Percentiles rank a stretch among this genome's conserved stretches.
Conservation (phyloP, 306 rosid genomes). For the Prosopis cineraria region DNA sequence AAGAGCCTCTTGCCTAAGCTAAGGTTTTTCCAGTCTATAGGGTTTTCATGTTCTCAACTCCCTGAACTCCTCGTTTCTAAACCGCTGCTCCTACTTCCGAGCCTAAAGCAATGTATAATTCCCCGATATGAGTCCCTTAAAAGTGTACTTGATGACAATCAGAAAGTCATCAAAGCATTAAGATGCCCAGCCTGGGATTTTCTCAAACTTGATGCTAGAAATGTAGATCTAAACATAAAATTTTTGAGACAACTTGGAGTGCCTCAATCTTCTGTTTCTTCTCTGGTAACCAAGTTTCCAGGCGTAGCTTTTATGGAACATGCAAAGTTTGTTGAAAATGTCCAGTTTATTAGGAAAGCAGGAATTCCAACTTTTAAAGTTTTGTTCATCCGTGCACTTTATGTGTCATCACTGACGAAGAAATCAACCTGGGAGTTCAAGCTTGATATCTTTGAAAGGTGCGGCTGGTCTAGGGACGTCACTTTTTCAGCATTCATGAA, state of each 20-base stretch:
- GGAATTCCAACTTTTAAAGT: conserved; percentile 16
- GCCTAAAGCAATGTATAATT: conserved; percentile 16
- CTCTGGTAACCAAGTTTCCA: background rate
- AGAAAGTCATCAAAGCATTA: too few relatives aligned
- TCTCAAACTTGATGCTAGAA: background rate
- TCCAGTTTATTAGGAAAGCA: conserved; percentile 7
- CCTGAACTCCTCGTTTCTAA: background rate
- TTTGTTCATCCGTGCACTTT: conserved; percentile 13
- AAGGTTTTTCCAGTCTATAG: background rate
- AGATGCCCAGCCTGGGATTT: too few relatives aligned
- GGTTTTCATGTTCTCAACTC: background rate
- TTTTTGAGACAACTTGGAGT: background rate
- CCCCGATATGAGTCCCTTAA: conserved; percentile 33
- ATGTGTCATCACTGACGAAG: background rate
- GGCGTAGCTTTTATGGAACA: background rate
- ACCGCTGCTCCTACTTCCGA: background rate
- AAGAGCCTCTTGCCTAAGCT: background rate
- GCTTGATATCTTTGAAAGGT: background rate
- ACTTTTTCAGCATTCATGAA: background rate
- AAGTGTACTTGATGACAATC: conserved; percentile 20
- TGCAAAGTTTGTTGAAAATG: background rate
- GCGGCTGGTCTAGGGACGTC: conserved; percentile 15
- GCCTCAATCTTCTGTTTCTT: background rate
- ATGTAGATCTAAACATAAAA: background rate
- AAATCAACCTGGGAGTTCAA: conserved; percentile 14